These are phyloP conservation scores for Fraxinus cuspidata DNA, from an alignment of 257 asterid species.

Conservation along the genomic window DNA sequence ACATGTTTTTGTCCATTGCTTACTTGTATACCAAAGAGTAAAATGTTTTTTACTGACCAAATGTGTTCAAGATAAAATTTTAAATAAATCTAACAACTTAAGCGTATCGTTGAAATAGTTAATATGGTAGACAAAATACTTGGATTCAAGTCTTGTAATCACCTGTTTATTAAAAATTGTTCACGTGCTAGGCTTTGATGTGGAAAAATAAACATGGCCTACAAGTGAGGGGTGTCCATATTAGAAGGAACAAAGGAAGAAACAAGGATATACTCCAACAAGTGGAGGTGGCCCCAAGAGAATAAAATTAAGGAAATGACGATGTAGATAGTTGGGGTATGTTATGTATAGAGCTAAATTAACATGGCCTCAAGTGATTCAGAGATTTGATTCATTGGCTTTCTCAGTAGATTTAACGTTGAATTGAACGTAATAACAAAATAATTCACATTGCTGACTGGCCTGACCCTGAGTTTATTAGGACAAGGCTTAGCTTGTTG, in stretches of 20 bases:
- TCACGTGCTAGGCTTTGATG: not conserved
- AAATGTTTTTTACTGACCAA: conserved; percentile 15
- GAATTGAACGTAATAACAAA: not conserved
- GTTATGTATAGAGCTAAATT: not conserved
- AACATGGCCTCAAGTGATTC: not conserved
- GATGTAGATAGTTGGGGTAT: not conserved
- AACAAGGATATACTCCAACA: not conserved
- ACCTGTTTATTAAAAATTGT: not conserved
- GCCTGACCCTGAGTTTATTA: not conserved
- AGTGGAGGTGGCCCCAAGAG: not conserved
- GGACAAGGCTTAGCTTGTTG: not conserved
- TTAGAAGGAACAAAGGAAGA: not conserved
- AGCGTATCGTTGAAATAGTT: not conserved
- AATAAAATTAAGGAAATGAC: too few species aligned
- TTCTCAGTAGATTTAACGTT: not conserved
- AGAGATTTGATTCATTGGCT: not conserved
- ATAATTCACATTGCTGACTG: not conserved
- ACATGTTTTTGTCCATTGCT: not conserved
- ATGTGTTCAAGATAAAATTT: not conserved
- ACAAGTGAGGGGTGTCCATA: not conserved
- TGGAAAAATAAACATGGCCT: not conserved
- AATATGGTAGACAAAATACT: not conserved
- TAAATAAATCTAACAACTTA: not conserved
- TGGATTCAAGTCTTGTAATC: not conserved
- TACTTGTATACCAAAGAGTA: not conserved